phyloP scores from a whole-genome alignment of 805 yeast genomes.

The Myxozyma vanderwaltii region DNA sequence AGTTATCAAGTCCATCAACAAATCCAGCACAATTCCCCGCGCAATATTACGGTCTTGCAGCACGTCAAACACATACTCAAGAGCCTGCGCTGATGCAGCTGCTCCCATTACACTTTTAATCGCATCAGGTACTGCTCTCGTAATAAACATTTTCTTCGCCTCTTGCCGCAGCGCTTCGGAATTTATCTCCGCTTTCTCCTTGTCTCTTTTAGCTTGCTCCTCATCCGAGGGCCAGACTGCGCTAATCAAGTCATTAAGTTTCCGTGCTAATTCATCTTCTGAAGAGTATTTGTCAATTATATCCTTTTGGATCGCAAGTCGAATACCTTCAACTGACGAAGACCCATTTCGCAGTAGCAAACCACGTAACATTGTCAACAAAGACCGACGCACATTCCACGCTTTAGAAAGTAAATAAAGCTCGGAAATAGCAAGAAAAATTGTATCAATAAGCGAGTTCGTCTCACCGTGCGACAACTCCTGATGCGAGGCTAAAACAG shows the following conservation, averaged over 20 bases:
- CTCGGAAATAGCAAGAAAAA: conserved; percentile 34
- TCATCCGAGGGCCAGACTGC: conserved; percentile 26
- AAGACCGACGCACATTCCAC: conserved; percentile 35
- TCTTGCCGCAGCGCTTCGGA: conserved; percentile 26
- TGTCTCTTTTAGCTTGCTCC: conserved; percentile 3
- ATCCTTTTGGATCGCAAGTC: conserved; percentile 32
- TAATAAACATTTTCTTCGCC: conserved; percentile 32
- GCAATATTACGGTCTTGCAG: conserved; percentile 35
- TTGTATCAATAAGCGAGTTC: conserved; percentile 30
- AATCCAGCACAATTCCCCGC: conserved; percentile 31
- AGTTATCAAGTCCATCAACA: conserved; percentile 33
- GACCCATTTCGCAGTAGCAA: conserved; percentile 33
- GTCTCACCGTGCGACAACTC: conserved; percentile 27
- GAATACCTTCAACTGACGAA: conserved; percentile 35
- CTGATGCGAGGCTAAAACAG: conserved; percentile 12
- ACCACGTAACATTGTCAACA: conserved; percentile 35
- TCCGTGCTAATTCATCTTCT: conserved; percentile 31
- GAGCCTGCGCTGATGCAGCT: conserved; percentile 35
- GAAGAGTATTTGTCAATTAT: conserved; percentile 29
- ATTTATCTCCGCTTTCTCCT: conserved; percentile 17
- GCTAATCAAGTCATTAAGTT: conserved; percentile 22
- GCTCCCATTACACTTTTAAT: conserved; percentile 35
- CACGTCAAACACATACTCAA: conserved; percentile 36
- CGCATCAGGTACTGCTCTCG: conserved; percentile 35
- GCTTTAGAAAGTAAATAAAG: conserved; percentile 35